phyloP scores from a whole-genome alignment of 306 rosid genomes.

The Vigna radiata region DNA sequence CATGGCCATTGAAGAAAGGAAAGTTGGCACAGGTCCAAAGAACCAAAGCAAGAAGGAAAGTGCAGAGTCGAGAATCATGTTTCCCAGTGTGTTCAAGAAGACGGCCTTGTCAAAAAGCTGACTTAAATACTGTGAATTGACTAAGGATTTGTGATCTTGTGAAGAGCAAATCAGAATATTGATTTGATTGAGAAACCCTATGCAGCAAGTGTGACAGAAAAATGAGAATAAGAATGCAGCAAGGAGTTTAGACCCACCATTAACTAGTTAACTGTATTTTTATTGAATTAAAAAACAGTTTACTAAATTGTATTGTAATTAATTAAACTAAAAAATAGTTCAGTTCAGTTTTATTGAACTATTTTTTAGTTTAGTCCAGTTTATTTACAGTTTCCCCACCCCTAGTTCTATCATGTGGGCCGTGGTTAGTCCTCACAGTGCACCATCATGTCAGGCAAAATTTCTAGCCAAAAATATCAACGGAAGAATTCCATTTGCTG shows the following conservation, averaged over 20 bases:
- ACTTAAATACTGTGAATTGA: constrained; percentile 26
- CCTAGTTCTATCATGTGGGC: not conserved
- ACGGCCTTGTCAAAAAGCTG: constrained; percentile 21
- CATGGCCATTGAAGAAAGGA: constrained; percentile 57
- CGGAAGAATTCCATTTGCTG: not conserved
- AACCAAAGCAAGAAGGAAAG: constrained; percentile 75
- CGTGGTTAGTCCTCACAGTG: constrained; percentile 12
- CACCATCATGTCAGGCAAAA: constrained; percentile 4
- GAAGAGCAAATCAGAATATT: constrained; percentile 37
- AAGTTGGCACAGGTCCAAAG: constrained; percentile 79
- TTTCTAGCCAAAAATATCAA: not conserved
- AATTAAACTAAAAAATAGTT: no score
- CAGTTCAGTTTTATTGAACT: no score
- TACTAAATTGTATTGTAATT: no score
- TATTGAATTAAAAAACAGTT: no score
- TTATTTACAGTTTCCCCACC: no score
- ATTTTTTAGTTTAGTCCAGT: no score
- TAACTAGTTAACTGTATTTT: not conserved
- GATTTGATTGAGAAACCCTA: constrained; percentile 14
- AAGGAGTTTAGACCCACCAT: constrained; percentile 20
- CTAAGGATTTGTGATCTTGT: constrained; percentile 33
- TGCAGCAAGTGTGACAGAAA: not conserved
- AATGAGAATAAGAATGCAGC: constrained; percentile 21
- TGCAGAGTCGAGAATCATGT: constrained; percentile 68
- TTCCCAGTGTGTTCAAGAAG: constrained; percentile 53